These are phyloP conservation scores for Thermothelomyces thermophilus DNA, from an alignment of 2,329 filamentous ascomycete genomes.

Conservation along the genomic window DNA sequence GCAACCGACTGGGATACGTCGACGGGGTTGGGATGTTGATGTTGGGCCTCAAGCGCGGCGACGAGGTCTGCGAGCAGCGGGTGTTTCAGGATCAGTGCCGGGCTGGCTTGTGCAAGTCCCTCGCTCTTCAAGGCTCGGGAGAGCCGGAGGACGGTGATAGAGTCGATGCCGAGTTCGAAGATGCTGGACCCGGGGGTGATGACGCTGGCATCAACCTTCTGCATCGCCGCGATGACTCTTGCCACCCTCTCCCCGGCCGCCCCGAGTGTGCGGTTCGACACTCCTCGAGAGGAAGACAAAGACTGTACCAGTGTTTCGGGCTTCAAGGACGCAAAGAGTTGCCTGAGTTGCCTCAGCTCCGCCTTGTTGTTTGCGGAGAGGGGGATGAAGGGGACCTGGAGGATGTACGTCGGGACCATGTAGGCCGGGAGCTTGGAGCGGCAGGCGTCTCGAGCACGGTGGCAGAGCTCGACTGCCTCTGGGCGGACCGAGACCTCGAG, in stretches of 20 bases:
- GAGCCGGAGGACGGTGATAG: constrained; percentile 72
- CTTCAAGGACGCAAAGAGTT: constrained; percentile 57
- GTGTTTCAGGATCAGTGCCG: constrained; percentile 62
- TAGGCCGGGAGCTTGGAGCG: constrained; percentile 66
- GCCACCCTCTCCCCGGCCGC: constrained; percentile 44
- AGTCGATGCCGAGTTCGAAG: constrained; percentile 83
- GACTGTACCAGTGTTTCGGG: constrained; percentile 56
- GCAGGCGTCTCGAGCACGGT: constrained; percentile 55
- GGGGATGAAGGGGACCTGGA: constrained; percentile 65
- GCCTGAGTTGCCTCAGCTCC: constrained; percentile 62
- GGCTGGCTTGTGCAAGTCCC: constrained; percentile 55
- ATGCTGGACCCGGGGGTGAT: constrained; percentile 57
- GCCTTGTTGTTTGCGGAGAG: constrained; percentile 87
- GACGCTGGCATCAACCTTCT: constrained; percentile 35
- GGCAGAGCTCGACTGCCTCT: constrained; percentile 35
- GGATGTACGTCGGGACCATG: constrained; percentile 84
- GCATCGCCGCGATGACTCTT: constrained; percentile 47
- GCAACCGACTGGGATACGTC: constrained; percentile 31
- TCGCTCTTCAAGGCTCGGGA: constrained; percentile 55
- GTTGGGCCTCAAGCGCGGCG: constrained; percentile 28
- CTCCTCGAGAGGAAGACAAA: constrained; percentile 44
- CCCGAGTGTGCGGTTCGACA: constrained; percentile 21
- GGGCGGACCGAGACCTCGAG: constrained; percentile 29
- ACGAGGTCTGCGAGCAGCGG: constrained; percentile 44
- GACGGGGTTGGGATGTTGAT: constrained; percentile 10